Base-by-base conservation (phyloP, 108 stramenopile species). In the Bacterosira constricta region DNA sequence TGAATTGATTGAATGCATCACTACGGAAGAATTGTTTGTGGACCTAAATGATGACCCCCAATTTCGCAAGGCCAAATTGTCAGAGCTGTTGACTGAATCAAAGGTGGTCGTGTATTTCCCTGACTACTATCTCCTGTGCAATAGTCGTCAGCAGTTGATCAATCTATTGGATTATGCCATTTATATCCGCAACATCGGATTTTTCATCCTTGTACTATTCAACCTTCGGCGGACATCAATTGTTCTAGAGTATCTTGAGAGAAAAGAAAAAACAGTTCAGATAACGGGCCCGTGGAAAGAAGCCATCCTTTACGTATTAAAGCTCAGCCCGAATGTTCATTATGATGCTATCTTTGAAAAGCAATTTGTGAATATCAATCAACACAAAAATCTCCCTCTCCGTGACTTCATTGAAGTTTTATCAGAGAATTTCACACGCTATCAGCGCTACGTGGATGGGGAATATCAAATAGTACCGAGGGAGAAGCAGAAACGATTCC, bases 61-160 rank as follows among this genome's bases (percentile, higher is more conserved):
- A 5, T 84, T 84, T 38, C 46, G 65, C 26, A 61, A 54, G 36
- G 47, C 44, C 17, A 81, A 81, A 26, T 50, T 84, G 20, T 63
- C 51, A 21, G 80, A 81, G 36, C 55, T 84, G 10, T 35, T 78
- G 15, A 73, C 83, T 23, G 83, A 84, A 58, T 81, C 80, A 3
- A 84, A 84, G 47, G 71, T 77, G 31, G 80, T 78, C 11, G 59
- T 84, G 36, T 80, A 84, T 50, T 81, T 81, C 67, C 83, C 83
- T 30, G 83, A 84, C 77, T 84, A 84, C 42, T 57, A 73, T 23
- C 35, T 69, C 1, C 35, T 64, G 27, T 47, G 46, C 21, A 32
- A 55, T 8, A 60, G 61, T 35, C 75, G 83, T 31, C 83, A 84
- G 56, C 77, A 84, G 38, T 51, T 84, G 39, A 80, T 84, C 50